These are phyloP conservation scores for Bipolaris zeicola DNA, from an alignment of 2,329 filamentous ascomycete species.

Conservation along the genomic window DNA sequence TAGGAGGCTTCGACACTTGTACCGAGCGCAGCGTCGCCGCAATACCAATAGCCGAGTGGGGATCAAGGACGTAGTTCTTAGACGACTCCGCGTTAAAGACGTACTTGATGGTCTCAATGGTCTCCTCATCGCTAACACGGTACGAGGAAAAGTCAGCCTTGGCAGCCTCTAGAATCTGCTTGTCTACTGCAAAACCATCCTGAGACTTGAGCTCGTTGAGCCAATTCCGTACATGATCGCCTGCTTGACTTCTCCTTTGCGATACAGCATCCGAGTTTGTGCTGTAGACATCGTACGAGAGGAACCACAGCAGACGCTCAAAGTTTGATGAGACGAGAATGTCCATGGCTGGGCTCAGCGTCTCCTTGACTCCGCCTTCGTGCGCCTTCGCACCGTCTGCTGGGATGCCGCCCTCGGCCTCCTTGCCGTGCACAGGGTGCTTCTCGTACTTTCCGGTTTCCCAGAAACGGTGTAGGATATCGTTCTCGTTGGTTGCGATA, in stretches of 20 bases:
- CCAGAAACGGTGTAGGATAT: constrained; percentile 96
- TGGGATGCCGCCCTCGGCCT: constrained; percentile 61
- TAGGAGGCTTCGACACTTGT: constrained; percentile 54
- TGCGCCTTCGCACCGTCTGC: constrained; percentile 67
- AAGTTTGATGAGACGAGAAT: constrained; percentile 97
- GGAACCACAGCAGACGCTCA: constrained; percentile 91
- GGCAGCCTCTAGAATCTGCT: constrained; percentile 72
- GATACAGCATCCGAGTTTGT: constrained; percentile 49
- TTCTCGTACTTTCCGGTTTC: constrained; percentile 89
- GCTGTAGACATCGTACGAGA: constrained; percentile 65
- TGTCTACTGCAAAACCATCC: constrained; percentile 82
- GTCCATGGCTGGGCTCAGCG: constrained; percentile 94
- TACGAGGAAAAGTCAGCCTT: constrained; percentile 82
- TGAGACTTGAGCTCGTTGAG: constrained; percentile 77
- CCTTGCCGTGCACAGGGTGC: constrained; percentile 65
- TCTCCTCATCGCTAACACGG: constrained; percentile 62
- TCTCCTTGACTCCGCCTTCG: constrained; percentile 81
- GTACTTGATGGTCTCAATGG: constrained; percentile 54
- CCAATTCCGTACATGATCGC: constrained; percentile 79
- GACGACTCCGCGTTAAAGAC: constrained; percentile 57
- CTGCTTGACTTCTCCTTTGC: constrained; percentile 58
- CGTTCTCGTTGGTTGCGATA: constrained; percentile 95
- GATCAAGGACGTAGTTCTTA: constrained; percentile 79
- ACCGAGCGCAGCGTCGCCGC: constrained; percentile 75
- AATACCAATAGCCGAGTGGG: constrained; percentile 88